Conservation (phyloP, 352 stramenopile genomes). For the Pilasporangium apinafurcum region DNA sequence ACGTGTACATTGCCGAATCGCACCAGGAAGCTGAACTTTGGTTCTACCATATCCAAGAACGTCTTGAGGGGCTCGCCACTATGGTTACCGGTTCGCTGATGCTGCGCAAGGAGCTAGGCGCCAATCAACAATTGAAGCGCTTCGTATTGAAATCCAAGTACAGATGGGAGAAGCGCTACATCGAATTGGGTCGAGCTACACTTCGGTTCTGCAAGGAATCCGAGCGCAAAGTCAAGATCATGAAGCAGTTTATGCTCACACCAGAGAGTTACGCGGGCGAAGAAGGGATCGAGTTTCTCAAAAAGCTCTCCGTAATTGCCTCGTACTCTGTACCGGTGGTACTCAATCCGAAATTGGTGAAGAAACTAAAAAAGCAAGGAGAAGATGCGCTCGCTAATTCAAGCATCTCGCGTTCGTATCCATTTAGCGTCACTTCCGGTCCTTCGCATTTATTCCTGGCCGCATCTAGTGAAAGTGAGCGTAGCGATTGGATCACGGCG, state of each 20-base stretch:
- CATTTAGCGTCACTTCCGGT: constrained; percentile 52
- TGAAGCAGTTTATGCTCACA: constrained; percentile 70
- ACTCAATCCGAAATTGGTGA: constrained; percentile 22
- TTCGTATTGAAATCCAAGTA: constrained; percentile 57
- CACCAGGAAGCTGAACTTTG: constrained; percentile 37
- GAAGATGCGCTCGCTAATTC: background rate
- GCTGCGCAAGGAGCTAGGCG: constrained; percentile 43
- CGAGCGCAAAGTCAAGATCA: constrained; percentile 31
- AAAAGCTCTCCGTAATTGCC: constrained; percentile 19
- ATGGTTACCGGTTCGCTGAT: constrained; percentile 45
- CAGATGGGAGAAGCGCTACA: constrained; percentile 44
- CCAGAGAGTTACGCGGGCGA: constrained; percentile 44
- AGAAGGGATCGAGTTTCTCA: constrained; percentile 48
- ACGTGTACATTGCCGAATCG: constrained; percentile 55
- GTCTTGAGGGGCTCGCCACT: constrained; percentile 35
- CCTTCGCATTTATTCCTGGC: constrained; percentile 45
- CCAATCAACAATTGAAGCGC: constrained; percentile 44
- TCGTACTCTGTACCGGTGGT: constrained; percentile 34
- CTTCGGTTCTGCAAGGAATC: constrained; percentile 45
- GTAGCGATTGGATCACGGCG: constrained; percentile 52
- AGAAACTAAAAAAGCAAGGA: constrained; percentile 13
- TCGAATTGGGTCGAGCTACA: constrained; percentile 50
- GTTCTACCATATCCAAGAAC: constrained; percentile 39
- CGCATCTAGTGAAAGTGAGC: constrained; percentile 30
- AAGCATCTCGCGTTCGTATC: constrained; percentile 23